Evolutionary conservation across 176 grass and related monocot genomes (phyloP).

Genomic region (Secale cereale): DNA sequence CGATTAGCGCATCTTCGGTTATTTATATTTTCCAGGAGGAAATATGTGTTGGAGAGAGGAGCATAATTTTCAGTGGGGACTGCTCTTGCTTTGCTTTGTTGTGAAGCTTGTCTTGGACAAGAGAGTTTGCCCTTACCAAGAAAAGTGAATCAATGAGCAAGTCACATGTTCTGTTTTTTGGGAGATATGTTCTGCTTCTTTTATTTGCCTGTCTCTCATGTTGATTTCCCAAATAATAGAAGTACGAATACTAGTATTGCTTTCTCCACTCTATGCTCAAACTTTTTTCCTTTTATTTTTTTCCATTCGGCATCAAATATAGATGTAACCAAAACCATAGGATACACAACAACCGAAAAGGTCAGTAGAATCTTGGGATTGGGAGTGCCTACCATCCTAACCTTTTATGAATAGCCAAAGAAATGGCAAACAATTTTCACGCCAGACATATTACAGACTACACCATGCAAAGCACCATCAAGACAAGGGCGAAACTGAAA

Average conservation of each 20-base stretch:
- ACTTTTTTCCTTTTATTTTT: background rate
- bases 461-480: background rate
- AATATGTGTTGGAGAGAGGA: slow-evolving; percentile 13
- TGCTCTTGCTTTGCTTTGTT: slow-evolving; percentile 44
- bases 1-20: slow-evolving; percentile 9
- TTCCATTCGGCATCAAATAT: slow-evolving; percentile 1
- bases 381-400: background rate
- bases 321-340: slow-evolving; percentile 1
- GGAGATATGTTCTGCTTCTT: background rate
- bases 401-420: slow-evolving; percentile 3
- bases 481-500: background rate
- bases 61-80: slow-evolving; percentile 38
- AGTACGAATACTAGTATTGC: background rate
- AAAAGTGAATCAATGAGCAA: slow-evolving; percentile 28
- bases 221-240: background rate
- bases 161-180: background rate
- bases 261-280: slow-evolving; percentile 1
- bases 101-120: slow-evolving; percentile 36
- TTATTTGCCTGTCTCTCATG: background rate
- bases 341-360: background rate
- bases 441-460: background rate
- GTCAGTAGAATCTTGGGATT: slow-evolving; percentile 19
- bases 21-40: background rate
- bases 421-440: background rate
- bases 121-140: slow-evolving; percentile 19